Percentiles rank a stretch among this genome's conserved stretches.
Conservation (phyloP, 257 asterid genomes). For the Solanum habrochaites region DNA sequence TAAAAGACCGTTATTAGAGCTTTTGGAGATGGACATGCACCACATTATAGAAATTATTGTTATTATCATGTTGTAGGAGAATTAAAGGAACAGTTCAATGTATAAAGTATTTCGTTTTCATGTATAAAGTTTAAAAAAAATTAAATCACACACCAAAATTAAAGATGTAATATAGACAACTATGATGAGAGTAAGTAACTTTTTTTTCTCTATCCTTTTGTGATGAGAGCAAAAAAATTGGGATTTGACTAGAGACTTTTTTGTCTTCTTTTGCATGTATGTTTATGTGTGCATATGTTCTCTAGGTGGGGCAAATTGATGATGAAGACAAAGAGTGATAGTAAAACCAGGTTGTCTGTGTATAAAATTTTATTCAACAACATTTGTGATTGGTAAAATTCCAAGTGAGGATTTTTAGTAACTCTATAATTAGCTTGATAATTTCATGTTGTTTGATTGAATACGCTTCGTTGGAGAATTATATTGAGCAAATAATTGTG, state of each 20-base stretch:
- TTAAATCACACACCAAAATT: neutral
- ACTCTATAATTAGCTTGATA: neutral
- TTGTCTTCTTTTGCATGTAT: slow-evolving; percentile 33
- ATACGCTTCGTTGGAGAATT: too few relatives aligned
- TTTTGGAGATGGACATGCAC: neutral
- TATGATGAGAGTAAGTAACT: neutral
- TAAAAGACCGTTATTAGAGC: neutral
- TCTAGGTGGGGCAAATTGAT: neutral
- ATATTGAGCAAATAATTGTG: too few relatives aligned
- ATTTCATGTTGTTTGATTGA: neutral
- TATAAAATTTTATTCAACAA: slow-evolving; percentile 21
- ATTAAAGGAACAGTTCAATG: neutral
- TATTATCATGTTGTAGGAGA: neutral
- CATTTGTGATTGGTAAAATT: neutral
- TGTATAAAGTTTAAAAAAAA: neutral
- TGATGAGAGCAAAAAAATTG: neutral
- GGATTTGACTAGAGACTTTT: slow-evolving; percentile 36
- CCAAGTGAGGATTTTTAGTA: neutral
- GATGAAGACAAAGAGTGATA: slow-evolving; percentile 23
- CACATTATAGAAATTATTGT: neutral
- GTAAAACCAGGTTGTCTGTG: slow-evolving; percentile 29
- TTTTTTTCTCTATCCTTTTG: neutral
- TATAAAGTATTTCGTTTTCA: neutral
- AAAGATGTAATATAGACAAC: neutral
- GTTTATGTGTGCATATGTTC: slow-evolving; percentile 10